A percentile compares a stretch with the other conserved stretches of the same genome.
Conservation (phyloP, 2,329 filamentous ascomycete genomes). For the Fusarium sp. region DNA sequence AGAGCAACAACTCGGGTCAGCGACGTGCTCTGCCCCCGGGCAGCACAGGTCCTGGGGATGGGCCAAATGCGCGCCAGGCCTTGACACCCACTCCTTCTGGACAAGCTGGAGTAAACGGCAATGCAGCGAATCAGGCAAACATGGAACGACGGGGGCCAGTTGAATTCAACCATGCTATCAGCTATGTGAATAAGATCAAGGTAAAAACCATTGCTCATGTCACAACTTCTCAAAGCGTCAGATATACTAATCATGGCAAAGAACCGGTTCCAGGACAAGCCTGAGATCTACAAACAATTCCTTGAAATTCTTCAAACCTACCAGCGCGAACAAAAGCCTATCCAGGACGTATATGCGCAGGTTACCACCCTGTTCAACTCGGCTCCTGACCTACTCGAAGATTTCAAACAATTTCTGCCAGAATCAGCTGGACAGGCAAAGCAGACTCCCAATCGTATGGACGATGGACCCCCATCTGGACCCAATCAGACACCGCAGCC, state of each 20-base stretch:
- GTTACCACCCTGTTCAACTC: conserved; percentile 94
- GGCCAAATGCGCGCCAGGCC: conserved; percentile 60
- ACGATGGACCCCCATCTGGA: conserved; percentile 56
- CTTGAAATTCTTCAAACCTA: conserved; percentile 98
- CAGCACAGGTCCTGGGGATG: conserved; percentile 50
- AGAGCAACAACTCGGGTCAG: conserved; percentile 44
- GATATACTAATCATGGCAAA: conserved; percentile 51
- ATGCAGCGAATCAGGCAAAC: conserved; percentile 65
- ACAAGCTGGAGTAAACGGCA: conserved; percentile 69
- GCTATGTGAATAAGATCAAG: conserved; percentile 99
- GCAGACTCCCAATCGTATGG: conserved; percentile 64
- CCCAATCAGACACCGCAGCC: conserved; percentile 66
- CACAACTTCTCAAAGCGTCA: neutral
- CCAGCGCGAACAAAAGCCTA: conserved; percentile 96
- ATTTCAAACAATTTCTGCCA: conserved; percentile 98
- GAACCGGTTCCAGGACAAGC: conserved; percentile 96
- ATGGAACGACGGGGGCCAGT: conserved; percentile 92
- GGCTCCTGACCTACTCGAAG: conserved; percentile 92
- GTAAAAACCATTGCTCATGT: conserved; percentile 58
- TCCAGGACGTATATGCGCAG: conserved; percentile 97
- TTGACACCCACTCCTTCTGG: conserved; percentile 69
- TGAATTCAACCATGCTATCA: conserved; percentile 99
- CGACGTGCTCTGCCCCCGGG: conserved; percentile 44
- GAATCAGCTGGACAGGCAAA: conserved; percentile 75
- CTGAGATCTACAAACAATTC: conserved; percentile 99